Percentiles rank a stretch among this genome's conserved stretches.
Evolutionary conservation across 2,329 filamentous ascomycete genomes (phyloP).

Genomic region (Macrophomina tecta): DNA sequence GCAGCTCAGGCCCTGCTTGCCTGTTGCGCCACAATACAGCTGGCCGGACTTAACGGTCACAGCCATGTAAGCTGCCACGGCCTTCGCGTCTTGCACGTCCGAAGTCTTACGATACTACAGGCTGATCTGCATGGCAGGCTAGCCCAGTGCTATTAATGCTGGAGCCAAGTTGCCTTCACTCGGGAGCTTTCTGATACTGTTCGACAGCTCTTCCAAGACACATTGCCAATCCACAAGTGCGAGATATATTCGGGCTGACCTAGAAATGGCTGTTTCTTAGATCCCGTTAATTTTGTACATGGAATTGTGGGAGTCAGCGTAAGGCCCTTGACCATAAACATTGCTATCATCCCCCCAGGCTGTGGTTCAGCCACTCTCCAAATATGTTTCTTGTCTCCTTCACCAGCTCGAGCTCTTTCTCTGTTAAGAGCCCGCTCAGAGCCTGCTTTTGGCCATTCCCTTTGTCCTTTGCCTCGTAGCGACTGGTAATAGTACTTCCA

Average conservation of each 20-base stretch:
- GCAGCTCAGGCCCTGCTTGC: too few relatives aligned
- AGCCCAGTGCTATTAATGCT: too few relatives aligned
- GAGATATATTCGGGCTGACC: too few relatives aligned
- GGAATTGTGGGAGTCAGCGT: not conserved
- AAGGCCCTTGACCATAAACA: too few relatives aligned
- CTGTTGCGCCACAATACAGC: not conserved
- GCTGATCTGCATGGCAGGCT: too few relatives aligned
- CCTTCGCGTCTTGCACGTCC: too few relatives aligned
- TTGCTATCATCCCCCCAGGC: conserved; percentile 14
- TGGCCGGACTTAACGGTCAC: not conserved
- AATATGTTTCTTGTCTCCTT: conserved; percentile 7
- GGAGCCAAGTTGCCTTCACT: too few relatives aligned
- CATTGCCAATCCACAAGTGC: too few relatives aligned
- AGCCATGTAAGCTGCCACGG: not conserved
- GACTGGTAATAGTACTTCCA: not conserved
- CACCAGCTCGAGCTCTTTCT: conserved; percentile 3
- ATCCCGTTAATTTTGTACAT: not conserved
- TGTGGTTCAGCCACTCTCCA: conserved; percentile 24
- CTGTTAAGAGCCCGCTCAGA: not conserved
- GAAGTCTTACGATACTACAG: too few relatives aligned
- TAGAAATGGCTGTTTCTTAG: too few relatives aligned
- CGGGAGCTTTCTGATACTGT: too few relatives aligned
- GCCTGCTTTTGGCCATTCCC: not conserved
- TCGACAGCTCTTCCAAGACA: too few relatives aligned
- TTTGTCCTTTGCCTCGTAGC: not conserved